Base-by-base conservation (phyloP, 208 protist genomes). In the Trypanosoma melophagium region DNA sequence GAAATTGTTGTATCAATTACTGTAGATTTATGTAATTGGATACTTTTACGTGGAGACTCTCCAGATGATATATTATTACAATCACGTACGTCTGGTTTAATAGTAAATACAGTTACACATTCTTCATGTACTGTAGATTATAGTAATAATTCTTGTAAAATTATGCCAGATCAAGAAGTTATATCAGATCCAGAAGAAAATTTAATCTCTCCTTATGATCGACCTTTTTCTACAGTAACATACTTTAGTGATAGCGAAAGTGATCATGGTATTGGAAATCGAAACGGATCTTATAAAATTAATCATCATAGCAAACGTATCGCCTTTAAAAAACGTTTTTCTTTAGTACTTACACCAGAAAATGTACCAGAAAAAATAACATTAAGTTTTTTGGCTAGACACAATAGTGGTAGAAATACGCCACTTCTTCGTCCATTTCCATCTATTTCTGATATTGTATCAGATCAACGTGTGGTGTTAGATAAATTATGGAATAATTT, bases 11-110 rank as follows among this genome's bases (percentile, higher is more conserved):
- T 82, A 41, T 77, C 76, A 12, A 58, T 96, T 60, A 78, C 69
- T 8, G 74, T 96, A n/a, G 81, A 90, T 60, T 57, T 85, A 50
- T 70, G 80, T 2, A 76, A 88, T 38, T 96, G 90, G 88, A 60
- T 80, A 56, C 57, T 96, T 19, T 17, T 90, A 13, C 74, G 89
- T 45, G 66, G 75, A 25, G 70, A 87, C 17, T 76, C 80, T 56
- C 80, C 84, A 72, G 84, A 94, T 59, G 76, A 88, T 24, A 41
- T 96, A 9, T 71, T 81, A 56, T 80, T 92, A 71, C 81, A 80
- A 50, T 96, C 90, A 4, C 69, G 80, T 17, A 79, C 88, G 19
- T 93, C 86, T 8, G 73, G 77, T n/a, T 60, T 83, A 10, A 50
- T 78, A n/a, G 81, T 94, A 42, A 83, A 65, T 61, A 92, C 79